Evolutionary conservation across 495 filamentous ascomycete genomes (phyloP).

Genomic region (Chaetomium tenue): DNA sequence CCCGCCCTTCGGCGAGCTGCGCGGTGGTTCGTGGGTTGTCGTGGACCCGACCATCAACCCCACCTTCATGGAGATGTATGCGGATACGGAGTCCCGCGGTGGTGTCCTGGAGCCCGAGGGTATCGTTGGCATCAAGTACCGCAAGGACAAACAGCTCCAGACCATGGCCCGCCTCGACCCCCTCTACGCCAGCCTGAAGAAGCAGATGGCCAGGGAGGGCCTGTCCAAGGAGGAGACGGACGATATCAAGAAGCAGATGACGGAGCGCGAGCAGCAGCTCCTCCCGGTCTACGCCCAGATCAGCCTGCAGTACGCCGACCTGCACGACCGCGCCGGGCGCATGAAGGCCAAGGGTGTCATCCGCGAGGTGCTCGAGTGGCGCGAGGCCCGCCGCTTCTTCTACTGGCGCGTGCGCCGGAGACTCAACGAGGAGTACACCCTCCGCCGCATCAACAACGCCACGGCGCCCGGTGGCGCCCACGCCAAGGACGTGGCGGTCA

Average conservation of each 20-base stretch:
- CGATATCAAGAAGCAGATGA: constrained; percentile 81
- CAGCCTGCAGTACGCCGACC: constrained; percentile 89
- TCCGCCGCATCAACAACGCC: constrained; percentile 76
- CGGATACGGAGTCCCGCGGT: constrained; percentile 90
- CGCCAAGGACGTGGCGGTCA: constrained; percentile 32
- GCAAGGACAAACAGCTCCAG: constrained; percentile 93
- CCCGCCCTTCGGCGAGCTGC: constrained; percentile 91
- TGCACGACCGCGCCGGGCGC: constrained; percentile 94
- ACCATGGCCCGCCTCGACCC: constrained; percentile 95
- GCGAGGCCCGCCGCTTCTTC: constrained; percentile 94
- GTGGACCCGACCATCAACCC: constrained; percentile 98
- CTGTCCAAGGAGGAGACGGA: constrained; percentile 70
- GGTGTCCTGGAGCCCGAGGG: constrained; percentile 98
- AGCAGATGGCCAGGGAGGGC: constrained; percentile 63
- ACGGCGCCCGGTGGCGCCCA: constrained; percentile 34
- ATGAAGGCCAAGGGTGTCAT: constrained; percentile 98
- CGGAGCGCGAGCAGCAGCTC: constrained; percentile 79
- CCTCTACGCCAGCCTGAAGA: constrained; percentile 77
- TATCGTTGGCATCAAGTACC: constrained; percentile 97
- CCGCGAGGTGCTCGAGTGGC: constrained; percentile 78
- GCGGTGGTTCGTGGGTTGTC: constrained; percentile 99
- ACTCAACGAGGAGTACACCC: constrained; percentile 92
- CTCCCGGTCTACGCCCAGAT: constrained; percentile 92
- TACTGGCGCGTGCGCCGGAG: constrained; percentile 98
- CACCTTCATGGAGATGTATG: constrained; percentile 98